These are phyloP conservation scores for Corylus americana DNA, from an alignment of 306 rosid genomes.

Conservation along the genomic window DNA sequence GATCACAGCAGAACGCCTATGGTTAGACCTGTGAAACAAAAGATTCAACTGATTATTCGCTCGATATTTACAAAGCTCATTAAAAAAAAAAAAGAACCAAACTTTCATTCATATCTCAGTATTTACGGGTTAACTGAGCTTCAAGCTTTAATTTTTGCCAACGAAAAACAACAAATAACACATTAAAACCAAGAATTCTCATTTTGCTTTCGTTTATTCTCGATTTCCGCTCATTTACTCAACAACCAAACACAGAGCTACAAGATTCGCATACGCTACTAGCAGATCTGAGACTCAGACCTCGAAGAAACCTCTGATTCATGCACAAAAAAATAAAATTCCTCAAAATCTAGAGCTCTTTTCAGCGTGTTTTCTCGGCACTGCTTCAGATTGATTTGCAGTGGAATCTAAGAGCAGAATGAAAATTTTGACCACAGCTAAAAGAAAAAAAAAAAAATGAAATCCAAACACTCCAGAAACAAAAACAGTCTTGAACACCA, in stretches of 20 bases:
- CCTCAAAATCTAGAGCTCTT: neutral
- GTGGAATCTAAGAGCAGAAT: neutral
- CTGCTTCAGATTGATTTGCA: neutral
- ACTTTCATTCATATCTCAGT: neutral
- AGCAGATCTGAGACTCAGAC: slow-evolving; percentile 50
- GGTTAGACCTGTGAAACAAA: neutral
- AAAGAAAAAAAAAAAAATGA: neutral
- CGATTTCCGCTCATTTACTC: neutral
- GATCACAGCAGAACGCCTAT: slow-evolving; percentile 67
- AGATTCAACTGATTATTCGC: neutral
- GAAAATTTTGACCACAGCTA: neutral
- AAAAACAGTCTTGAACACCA: neutral
- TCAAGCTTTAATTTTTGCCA: neutral
- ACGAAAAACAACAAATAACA: neutral
- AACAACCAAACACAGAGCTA: slow-evolving; percentile 4
- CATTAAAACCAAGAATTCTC: neutral
- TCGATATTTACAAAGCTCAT: neutral
- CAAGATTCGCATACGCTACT: slow-evolving; percentile 4
- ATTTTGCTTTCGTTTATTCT: neutral
- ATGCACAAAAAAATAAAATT: neutral
- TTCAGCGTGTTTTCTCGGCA: neutral
- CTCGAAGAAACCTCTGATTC: neutral
- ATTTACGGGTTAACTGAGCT: neutral
- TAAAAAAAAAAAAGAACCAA: neutral
- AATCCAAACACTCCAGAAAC: neutral